Conservation (phyloP, 208 protist genomes). For the Trypanosoma rangeli region DNA sequence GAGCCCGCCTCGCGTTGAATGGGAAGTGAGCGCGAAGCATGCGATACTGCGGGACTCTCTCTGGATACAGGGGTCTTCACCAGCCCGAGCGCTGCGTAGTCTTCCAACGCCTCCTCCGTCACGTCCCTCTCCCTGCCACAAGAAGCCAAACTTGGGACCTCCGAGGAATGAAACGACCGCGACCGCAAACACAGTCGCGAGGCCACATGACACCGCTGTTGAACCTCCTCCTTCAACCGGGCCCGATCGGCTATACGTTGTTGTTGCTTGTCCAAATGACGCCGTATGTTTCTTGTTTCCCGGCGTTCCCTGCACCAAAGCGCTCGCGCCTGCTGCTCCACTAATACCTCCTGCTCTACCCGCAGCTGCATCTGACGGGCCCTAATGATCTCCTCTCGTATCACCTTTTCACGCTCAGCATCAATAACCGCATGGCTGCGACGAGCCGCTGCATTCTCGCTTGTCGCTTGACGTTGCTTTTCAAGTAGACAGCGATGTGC, state of each 20-base stretch:
- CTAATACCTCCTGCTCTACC: slow-evolving; percentile 12
- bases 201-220: not conserved
- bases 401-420: slow-evolving; percentile 16
- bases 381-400: slow-evolving; percentile 10
- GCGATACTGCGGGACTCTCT: not conserved
- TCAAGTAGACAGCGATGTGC: not conserved
- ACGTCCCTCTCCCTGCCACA: not conserved
- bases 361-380: slow-evolving; percentile 8
- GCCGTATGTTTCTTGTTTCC: slow-evolving; percentile 2
- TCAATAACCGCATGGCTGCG: slow-evolving; percentile 2
- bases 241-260: slow-evolving; percentile 11
- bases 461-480: not conserved
- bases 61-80: not conserved
- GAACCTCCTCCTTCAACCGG: slow-evolving; percentile 6
- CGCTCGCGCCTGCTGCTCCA: slow-evolving; percentile 8
- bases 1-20: slow-evolving; percentile 1
- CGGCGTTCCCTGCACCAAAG: not conserved
- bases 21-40: not conserved
- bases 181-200: not conserved
- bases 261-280: slow-evolving; percentile 21
- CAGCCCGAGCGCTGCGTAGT: not conserved
- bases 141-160: not conserved
- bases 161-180: not conserved
- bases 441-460: not conserved
- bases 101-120: not conserved